These are phyloP conservation scores for Daedalea quercina DNA, from an alignment of 768 basidiomycete genomes.

Conservation along the genomic window DNA sequence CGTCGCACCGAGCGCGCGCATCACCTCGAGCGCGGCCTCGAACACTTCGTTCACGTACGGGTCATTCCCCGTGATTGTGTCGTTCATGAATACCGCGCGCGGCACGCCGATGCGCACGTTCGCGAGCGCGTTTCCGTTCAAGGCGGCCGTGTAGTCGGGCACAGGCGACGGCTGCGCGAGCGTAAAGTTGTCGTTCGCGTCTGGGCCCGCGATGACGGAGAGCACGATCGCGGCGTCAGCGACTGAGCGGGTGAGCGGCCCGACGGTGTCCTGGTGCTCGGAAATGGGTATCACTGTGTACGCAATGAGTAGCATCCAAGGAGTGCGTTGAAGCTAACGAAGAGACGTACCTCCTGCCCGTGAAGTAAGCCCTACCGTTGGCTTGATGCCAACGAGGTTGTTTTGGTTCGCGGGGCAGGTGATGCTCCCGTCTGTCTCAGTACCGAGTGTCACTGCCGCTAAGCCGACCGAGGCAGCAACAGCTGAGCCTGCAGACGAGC, in stretches of 20 bases:
- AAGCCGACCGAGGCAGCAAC: conserved; percentile 34
- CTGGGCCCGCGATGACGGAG: conserved; percentile 31
- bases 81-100: conserved; percentile 21
- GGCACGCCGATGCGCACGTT: conserved; percentile 42
- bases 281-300: conserved; percentile 40
- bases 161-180: conserved; percentile 36
- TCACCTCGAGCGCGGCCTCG: conserved; percentile 26
- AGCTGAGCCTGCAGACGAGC: conserved; percentile 38
- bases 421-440: conserved; percentile 42
- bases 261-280: conserved; percentile 29
- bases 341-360: conserved; percentile 26
- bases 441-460: conserved; percentile 35
- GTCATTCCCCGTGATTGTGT: conserved; percentile 14
- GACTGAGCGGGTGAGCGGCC: conserved; percentile 26
- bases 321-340: too few species aligned
- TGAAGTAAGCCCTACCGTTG: conserved; percentile 28
- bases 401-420: conserved; percentile 32
- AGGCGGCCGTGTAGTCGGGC: conserved; percentile 47
- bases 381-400: conserved; percentile 33
- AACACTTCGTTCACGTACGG: conserved; percentile 27
- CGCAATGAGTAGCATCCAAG: too few species aligned
- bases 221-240: conserved; percentile 27
- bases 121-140: conserved; percentile 39
- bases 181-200: conserved; percentile 33
- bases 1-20: conserved; percentile 34